Base-by-base conservation (phyloP, 2,329 filamentous ascomycete species). In the Trichoderma polysporum region DNA sequence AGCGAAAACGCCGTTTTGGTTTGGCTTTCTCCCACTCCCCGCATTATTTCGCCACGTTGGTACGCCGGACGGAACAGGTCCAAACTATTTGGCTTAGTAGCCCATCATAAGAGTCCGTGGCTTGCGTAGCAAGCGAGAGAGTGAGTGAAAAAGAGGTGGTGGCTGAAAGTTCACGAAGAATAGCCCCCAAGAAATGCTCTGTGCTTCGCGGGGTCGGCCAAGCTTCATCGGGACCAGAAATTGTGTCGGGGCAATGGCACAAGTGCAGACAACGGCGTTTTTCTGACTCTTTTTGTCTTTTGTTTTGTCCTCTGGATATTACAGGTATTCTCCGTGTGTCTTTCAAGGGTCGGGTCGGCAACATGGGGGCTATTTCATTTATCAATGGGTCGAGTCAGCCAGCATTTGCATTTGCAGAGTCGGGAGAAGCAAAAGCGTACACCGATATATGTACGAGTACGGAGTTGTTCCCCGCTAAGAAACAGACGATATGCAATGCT, bases 301-400 rank as follows among this genome's bases (percentile, higher is more conserved):
- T 27, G 12, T 19, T 33, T 60, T 49, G 39, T 49, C 41, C 15
- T 15, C n/a, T 27, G 10, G 22, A 13, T 27, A 3, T 10, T 27
- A 7, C 22, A 13, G 45, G 17, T 25, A 35, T 60, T 60, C 19
- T 49, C 57, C 39, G 35, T 29, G 39, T 33, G 56, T 47, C 37
- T 50, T 47, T 39, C 17, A 58, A 59, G 56, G 56, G 39, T 59
- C 39, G 29, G 29, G 29, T 9, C 27, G 39, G 12, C 8, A 31
- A 12, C 56, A 59, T 47, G 39, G 39, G 56, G 39, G 54, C 33
- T 22, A 12, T 47, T 52, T 52, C 27, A 19, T 25, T 59, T 39
- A 59, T 45, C 56, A 59, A 59, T 59, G 56, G 37, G 37, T 22
- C 56, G 56, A 59, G 57, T 60, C 41, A 37, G 41, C 57, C 57